phyloP scores from a whole-genome alignment of 2,329 filamentous ascomycete genomes.

The Fusarium virguliforme region DNA sequence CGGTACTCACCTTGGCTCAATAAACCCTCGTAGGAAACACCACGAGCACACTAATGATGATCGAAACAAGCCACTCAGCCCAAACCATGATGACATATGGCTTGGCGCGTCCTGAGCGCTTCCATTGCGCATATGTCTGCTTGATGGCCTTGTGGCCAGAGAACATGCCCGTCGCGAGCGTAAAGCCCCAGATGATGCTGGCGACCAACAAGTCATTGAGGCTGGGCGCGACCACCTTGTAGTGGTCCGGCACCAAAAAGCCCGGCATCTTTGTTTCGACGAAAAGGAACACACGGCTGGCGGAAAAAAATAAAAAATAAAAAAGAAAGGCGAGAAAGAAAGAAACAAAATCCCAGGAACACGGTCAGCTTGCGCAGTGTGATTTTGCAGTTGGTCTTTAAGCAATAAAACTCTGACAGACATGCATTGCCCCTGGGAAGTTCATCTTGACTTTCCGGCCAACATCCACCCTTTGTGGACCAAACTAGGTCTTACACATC shows the following conservation, averaged over 20 bases:
- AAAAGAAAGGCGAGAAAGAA: neutral
- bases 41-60: slow-evolving; percentile 45
- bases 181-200: slow-evolving; percentile 49
- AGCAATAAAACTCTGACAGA: neutral
- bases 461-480: neutral
- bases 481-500: neutral
- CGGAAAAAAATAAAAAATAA: neutral
- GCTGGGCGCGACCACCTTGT: slow-evolving; percentile 28
- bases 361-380: neutral
- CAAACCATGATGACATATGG: slow-evolving; percentile 45
- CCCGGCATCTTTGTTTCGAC: slow-evolving; percentile 24
- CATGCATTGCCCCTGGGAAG: no score
- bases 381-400: neutral
- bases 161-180: slow-evolving; percentile 41
- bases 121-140: slow-evolving; percentile 41
- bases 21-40: slow-evolving; percentile 38
- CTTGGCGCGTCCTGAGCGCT: slow-evolving; percentile 31
- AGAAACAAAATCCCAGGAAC: neutral
- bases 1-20: slow-evolving; percentile 36
- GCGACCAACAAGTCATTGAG: slow-evolving; percentile 40
- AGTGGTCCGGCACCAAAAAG: slow-evolving; percentile 39
- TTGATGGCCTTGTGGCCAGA: slow-evolving; percentile 38
- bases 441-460: neutral
- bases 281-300: neutral
- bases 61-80: slow-evolving; percentile 41